phyloP scores from a whole-genome alignment of 805 yeast genomes.

The Candida corydali region DNA sequence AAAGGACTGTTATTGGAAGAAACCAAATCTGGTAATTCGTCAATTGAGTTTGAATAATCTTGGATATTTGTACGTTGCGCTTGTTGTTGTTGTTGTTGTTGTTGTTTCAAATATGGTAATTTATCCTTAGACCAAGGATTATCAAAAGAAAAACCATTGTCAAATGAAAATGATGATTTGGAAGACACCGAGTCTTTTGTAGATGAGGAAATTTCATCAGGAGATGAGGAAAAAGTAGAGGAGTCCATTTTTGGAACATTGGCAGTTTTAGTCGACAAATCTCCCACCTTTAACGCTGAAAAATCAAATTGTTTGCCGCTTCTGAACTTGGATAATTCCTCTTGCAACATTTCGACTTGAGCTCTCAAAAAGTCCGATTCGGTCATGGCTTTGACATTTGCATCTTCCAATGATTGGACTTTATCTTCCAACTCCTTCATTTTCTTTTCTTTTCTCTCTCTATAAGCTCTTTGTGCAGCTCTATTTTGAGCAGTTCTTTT shows the following conservation, averaged over 20 bases:
- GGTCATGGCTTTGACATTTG: constrained; percentile 60
- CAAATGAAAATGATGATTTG: constrained; percentile 3
- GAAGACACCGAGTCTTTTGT: constrained; percentile 5
- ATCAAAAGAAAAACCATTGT: constrained; percentile 41
- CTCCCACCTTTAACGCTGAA: constrained; percentile 27
- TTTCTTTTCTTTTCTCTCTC: constrained; percentile 88
- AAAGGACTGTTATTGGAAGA: constrained; percentile 36
- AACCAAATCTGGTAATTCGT: constrained; percentile 31
- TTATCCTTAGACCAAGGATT: constrained; percentile 47
- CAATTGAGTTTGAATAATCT: neutral
- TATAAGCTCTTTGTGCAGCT: constrained; percentile 96
- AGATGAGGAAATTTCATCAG: constrained; percentile 1
- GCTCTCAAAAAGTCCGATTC: constrained; percentile 72
- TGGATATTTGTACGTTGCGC: too few relatives aligned
- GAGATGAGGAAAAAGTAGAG: constrained; percentile 14
- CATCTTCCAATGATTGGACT: constrained; percentile 67
- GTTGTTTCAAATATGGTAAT: constrained; percentile 6
- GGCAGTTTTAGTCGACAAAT: constrained; percentile 14
- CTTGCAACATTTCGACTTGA: constrained; percentile 71
- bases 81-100: constrained; percentile 3
- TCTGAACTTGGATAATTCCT: constrained; percentile 63
- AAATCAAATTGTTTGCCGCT: constrained; percentile 23
- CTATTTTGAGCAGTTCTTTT: constrained; percentile 95
- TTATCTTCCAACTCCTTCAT: constrained; percentile 82
- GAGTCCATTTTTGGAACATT: constrained; percentile 14